Conservation (phyloP, 176 grass and related monocot species). For the Juncus inflexus region DNA sequence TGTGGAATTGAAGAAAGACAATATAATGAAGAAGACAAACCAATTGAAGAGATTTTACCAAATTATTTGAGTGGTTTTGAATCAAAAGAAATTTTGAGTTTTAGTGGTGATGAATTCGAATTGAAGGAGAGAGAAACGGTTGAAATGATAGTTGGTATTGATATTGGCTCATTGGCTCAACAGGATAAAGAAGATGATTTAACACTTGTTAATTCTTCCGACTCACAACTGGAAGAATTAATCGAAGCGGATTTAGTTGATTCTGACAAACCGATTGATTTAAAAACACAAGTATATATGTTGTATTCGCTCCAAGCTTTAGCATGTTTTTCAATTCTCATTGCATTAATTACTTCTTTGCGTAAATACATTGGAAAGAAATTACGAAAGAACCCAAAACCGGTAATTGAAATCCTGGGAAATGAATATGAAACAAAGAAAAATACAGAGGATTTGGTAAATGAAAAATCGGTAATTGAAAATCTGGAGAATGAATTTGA, state of each 20-base stretch:
- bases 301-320: slow-evolving; percentile 9
- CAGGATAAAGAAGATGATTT: neutral
- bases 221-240: neutral
- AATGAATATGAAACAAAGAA: slow-evolving; percentile 9
- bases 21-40: neutral
- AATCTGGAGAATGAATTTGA: too few relatives aligned
- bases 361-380: slow-evolving; percentile 7
- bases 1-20: slow-evolving; percentile 24
- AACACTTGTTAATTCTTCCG: too few relatives aligned
- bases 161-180: slow-evolving; percentile 23
- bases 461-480: too few relatives aligned
- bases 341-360: slow-evolving; percentile 4
- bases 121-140: neutral
- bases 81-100: neutral
- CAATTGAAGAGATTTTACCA: neutral
- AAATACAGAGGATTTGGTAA: neutral
- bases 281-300: slow-evolving; percentile 22
- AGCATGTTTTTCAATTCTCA: slow-evolving; percentile 11
- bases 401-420: neutral
- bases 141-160: neutral
- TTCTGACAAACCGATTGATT: neutral
- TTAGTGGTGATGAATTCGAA: neutral
- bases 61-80: neutral
- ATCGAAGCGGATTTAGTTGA: neutral
- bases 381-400: neutral